Percentiles rank a stretch among this genome's conserved stretches.
These are phyloP conservation scores for Monosporascus sp. DNA, from an alignment of 2,329 filamentous ascomycete genomes.

Conservation along the genomic window DNA sequence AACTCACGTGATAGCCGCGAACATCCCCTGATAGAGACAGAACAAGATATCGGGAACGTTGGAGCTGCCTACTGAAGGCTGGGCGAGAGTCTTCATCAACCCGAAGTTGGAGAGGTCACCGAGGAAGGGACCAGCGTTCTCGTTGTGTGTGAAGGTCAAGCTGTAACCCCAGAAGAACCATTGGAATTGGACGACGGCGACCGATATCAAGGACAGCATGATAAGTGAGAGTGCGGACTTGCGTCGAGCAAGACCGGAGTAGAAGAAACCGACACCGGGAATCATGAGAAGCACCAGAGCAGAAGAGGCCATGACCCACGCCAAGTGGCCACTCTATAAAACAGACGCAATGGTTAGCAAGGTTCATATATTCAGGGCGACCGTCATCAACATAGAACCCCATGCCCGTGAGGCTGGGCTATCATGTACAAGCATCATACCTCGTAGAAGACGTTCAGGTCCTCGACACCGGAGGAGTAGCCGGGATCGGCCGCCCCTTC, in stretches of 20 bases:
- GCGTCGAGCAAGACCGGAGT: slow-evolving; percentile 81
- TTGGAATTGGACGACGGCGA: slow-evolving; percentile 76
- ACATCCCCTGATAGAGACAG: slow-evolving; percentile 85
- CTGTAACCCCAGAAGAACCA: slow-evolving; percentile 98
- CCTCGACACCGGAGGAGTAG: slow-evolving; percentile 47
- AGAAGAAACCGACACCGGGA: slow-evolving; percentile 91
- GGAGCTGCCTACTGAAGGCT: slow-evolving; percentile 67
- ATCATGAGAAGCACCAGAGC: slow-evolving; percentile 89
- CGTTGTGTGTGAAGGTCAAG: slow-evolving; percentile 75
- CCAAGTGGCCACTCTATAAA: slow-evolving; percentile 68
- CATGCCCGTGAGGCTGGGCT: too few relatives aligned
- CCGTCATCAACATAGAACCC: too few relatives aligned
- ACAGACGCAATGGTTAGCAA: slow-evolving; percentile 1
- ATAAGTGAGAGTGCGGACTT: slow-evolving; percentile 86
- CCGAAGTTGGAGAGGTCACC: slow-evolving; percentile 79
- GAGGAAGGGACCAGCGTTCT: slow-evolving; percentile 71
- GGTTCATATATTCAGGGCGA: not conserved
- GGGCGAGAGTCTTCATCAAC: slow-evolving; percentile 69
- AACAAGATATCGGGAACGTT: slow-evolving; percentile 79
- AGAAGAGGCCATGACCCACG: slow-evolving; percentile 72
- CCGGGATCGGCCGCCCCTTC: slow-evolving; percentile 44
- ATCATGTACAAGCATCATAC: slow-evolving; percentile 37
- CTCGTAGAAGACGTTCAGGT: slow-evolving; percentile 84
- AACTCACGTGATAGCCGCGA: slow-evolving; percentile 78
- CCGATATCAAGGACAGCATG: slow-evolving; percentile 78